A percentile compares a stretch with the other conserved stretches of the same genome.
Evolutionary conservation across 2,329 filamentous ascomycete species (phyloP).

Genomic region (Zasmidium citrigriseum): DNA sequence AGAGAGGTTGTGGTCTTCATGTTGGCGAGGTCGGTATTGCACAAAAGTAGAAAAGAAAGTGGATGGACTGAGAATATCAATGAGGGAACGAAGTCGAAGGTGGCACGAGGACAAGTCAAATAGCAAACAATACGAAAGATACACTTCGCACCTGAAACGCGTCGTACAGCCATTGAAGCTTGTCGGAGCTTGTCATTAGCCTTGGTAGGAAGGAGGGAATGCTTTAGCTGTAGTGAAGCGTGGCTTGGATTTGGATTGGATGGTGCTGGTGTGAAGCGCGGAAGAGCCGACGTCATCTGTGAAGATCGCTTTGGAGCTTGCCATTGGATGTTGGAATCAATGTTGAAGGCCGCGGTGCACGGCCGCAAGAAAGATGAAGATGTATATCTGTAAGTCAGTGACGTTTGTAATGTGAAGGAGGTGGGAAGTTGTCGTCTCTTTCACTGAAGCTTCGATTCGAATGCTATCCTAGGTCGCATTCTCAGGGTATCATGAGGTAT

Average conservation of each 20-base stretch:
- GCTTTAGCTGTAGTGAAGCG: background rate
- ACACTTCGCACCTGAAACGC: background rate
- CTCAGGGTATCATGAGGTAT: background rate
- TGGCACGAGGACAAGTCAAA: background rate
- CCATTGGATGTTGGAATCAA: background rate
- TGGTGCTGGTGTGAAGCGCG: background rate
- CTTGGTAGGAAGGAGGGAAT: background rate
- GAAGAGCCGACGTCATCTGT: background rate
- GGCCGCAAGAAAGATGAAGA: background rate
- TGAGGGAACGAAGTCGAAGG: no score
- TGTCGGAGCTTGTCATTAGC: background rate
- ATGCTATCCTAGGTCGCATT: background rate
- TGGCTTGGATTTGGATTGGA: background rate
- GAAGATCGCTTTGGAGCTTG: background rate
- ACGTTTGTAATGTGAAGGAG: no score
- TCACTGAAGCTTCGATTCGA: background rate
- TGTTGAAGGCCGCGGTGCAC: background rate
- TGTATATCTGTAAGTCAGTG: background rate
- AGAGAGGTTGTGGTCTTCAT: background rate
- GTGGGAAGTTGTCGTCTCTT: no score
- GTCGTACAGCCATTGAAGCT: background rate
- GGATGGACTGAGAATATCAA: background rate
- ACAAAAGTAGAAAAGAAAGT: background rate
- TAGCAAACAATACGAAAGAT: background rate
- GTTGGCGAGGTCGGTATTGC: background rate